Conservation (phyloP, 176 grass and related monocot genomes). For the Oryza coarctata region DNA sequence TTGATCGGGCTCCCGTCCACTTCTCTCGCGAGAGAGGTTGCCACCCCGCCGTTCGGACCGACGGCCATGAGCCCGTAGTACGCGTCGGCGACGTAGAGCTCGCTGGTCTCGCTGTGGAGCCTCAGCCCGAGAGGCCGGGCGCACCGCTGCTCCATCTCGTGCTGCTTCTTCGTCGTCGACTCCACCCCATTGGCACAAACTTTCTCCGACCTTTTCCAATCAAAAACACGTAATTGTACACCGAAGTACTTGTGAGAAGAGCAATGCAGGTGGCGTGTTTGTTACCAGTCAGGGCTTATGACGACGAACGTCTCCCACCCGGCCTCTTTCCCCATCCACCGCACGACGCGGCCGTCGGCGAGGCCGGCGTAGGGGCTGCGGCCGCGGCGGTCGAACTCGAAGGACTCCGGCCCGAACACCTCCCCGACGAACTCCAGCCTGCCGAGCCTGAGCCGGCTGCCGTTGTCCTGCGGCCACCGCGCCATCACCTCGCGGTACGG, state of each 20-base stretch:
- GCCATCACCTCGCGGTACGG: constrained; percentile 71
- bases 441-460: constrained; percentile 68
- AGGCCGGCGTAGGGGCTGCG: constrained; percentile 78
- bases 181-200: constrained; percentile 60
- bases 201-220: constrained; percentile 56
- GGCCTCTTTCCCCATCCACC: constrained; percentile 67
- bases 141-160: constrained; percentile 62
- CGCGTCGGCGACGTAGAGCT: constrained; percentile 83
- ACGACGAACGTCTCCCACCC: constrained; percentile 86
- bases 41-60: constrained; percentile 53
- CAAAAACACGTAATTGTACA: not conserved
- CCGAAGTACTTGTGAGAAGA: too few species aligned
- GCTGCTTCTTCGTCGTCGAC: constrained; percentile 65
- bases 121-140: constrained; percentile 86
- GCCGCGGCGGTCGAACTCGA: constrained; percentile 74
- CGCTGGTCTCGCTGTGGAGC: constrained; percentile 58
- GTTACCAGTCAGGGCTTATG: constrained; percentile 66
- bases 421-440: constrained; percentile 70
- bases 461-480: constrained; percentile 69
- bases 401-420: constrained; percentile 88
- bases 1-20: constrained; percentile 55
- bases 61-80: constrained; percentile 81
- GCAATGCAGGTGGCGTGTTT: not conserved
- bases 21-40: constrained; percentile 51
- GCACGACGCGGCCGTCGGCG: constrained; percentile 87